Evolutionary conservation across 805 yeast species (phyloP), one percentile per base, ranked within the genome.

Genomic region (Isabelozyma heimii): DNA sequence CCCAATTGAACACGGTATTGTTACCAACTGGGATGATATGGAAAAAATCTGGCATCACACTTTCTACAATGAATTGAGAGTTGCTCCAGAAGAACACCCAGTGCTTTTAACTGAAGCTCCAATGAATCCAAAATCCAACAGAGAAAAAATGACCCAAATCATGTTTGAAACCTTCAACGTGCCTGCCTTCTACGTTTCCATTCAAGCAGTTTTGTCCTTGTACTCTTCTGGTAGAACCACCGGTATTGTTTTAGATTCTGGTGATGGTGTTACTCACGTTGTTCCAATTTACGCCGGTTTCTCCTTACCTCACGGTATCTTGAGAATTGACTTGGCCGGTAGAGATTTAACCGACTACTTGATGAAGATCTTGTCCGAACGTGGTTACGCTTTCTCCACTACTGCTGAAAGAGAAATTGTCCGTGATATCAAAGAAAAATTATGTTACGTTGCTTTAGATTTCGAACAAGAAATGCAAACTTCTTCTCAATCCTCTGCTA

Each of bases 31-130:
- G 99, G 97, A 92, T 75, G 99, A 94, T 74, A 94, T 94, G 99
- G 99, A 94, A 83, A 92, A 92, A 82, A 94, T 94, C 84, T 94
- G 99, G 99, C 98, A 94, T 79, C 99, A 94, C 85, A 94, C 98
- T 66, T 94, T 94, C 85, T 92, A 91, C 92, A 94, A 94, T 81
- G 99, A 94, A 82, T 87, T 94, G 80, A 90, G 98, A 82, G 97
- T 94, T 75, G 97, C 97, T 53, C 98, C 98, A 78, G 99, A 94
- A 80, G 99, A 94, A 81, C 99, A 94, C 84, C 97, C 98, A 75
- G 97, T 92, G 66, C 81, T 94, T 75, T 86, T 94, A 80, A 94
- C 99, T 61, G 99, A 94, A 85, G 99, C 99, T 60, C 99, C 99
- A 78, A 89, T 91, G 90, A 94, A 94, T 83, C 99, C 99, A 73